Evolutionary conservation across 129 eudicot species (phyloP).

Genomic region (Erigeron canadensis): DNA sequence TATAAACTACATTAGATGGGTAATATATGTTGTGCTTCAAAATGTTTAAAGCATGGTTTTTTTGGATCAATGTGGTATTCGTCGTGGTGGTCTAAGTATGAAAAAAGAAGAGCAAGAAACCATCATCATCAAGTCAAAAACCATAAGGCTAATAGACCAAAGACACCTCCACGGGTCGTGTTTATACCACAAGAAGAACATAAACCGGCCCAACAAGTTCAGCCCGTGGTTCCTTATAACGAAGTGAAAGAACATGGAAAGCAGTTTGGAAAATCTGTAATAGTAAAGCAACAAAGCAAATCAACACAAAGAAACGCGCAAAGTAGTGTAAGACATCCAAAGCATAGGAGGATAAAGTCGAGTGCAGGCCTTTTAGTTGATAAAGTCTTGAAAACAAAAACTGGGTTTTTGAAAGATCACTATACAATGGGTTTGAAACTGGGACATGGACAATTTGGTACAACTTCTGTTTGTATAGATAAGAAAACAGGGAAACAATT

Average conservation of each 20-base stretch:
- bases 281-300: conserved; percentile 16
- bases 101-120: conserved; percentile 2
- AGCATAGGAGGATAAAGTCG: background rate
- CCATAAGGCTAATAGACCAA: conserved; percentile 11
- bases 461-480: conserved; percentile 15
- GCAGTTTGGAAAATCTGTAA: background rate
- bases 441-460: conserved; percentile 15
- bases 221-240: background rate
- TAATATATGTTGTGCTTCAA: conserved; percentile 34
- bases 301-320: background rate
- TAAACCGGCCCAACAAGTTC: background rate
- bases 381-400: conserved; percentile 6
- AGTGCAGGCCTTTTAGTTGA: conserved; percentile 10
- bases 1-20: conserved; percentile 29
- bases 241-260: background rate
- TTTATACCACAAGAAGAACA: conserved; percentile 2
- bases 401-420: conserved; percentile 1
- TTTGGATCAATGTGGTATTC: conserved; percentile 18
- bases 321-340: background rate
- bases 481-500: background rate
- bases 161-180: conserved; percentile 8
- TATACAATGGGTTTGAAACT: background rate
- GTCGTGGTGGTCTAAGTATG: conserved; percentile 1
- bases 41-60: conserved; percentile 36
- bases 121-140: background rate